Evolutionary conservation across 352 stramenopile genomes (phyloP).

Genomic region (Thraustochytrium striatum): DNA sequence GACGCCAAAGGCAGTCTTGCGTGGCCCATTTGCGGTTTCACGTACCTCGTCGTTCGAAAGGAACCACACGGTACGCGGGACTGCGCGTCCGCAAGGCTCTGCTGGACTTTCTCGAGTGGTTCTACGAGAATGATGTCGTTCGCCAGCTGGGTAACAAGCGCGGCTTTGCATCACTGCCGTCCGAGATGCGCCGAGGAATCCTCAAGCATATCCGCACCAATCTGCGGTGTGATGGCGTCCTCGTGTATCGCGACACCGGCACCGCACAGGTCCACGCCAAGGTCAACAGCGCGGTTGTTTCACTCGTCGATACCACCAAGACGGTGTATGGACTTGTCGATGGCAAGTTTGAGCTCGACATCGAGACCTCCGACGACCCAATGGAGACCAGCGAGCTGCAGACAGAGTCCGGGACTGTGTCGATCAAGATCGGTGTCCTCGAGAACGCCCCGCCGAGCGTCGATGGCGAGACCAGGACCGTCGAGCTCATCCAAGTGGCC

Average conservation of each 20-base stretch:
- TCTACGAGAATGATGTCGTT: slow-evolving; percentile 43
- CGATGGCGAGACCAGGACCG: too few relatives aligned
- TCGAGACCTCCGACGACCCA: background rate
- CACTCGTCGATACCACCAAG: slow-evolving; percentile 1
- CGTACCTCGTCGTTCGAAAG: slow-evolving; percentile 52
- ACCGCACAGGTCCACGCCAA: background rate
- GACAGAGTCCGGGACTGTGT: background rate
- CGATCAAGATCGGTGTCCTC: background rate
- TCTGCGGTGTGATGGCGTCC: background rate
- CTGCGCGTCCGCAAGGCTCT: background rate
- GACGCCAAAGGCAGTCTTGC: slow-evolving; percentile 17
- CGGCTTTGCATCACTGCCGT: background rate
- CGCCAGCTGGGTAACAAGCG: background rate
- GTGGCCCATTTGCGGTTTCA: slow-evolving; percentile 50
- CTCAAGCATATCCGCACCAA: background rate
- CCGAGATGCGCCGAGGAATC: background rate
- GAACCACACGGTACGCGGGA: slow-evolving; percentile 1
- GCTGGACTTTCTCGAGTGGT: slow-evolving; percentile 50
- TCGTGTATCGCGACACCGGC: background rate
- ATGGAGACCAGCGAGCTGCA: background rate
- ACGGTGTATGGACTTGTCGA: slow-evolving; percentile 17
- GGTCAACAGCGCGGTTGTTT: background rate
- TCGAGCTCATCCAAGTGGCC: background rate
- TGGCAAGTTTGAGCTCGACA: background rate
- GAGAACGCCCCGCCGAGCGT: too few relatives aligned